Evolutionary conservation across 352 stramenopile species (phyloP).

Genomic region (Phytophthora aleatoria): DNA sequence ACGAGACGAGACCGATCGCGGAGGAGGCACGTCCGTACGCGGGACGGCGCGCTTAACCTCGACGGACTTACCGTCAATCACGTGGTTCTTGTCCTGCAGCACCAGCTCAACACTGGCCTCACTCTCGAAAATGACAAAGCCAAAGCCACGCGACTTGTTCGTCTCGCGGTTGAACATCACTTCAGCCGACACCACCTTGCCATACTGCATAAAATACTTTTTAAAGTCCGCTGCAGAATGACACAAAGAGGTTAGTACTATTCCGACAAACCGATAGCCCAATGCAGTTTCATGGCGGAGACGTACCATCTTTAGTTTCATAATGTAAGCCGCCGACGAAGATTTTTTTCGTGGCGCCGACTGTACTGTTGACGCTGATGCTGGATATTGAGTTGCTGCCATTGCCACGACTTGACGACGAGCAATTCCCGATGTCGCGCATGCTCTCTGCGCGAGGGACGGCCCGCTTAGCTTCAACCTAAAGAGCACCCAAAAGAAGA

Average conservation of each 20-base stretch:
- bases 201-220: conserved; percentile 93
- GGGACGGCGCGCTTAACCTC: conserved; percentile 89
- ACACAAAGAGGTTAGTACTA: neutral
- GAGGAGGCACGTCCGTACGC: conserved; percentile 78
- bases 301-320: conserved; percentile 92
- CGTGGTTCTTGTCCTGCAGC: conserved; percentile 86
- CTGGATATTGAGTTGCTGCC: conserved; percentile 59
- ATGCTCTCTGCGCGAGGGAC: conserved; percentile 88
- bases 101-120: conserved; percentile 88
- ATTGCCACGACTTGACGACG: conserved; percentile 56
- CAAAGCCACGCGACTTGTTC: conserved; percentile 94
- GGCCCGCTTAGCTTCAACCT: conserved; percentile 93
- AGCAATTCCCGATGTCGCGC: conserved; percentile 59
- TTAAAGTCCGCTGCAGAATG: conserved; percentile 81
- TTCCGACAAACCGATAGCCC: no score
- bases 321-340: conserved; percentile 94
- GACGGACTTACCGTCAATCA: conserved; percentile 93
- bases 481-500: conserved; percentile 18
- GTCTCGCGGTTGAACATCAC: conserved; percentile 96
- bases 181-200: conserved; percentile 92
- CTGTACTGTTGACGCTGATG: conserved; percentile 53
- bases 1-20: conserved; percentile 74
- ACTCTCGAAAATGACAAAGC: conserved; percentile 94
- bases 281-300: neutral
- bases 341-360: conserved; percentile 91